Percentiles rank a stretch among this genome's conserved stretches.
phyloP scores from a whole-genome alignment of 495 filamentous ascomycete species.

The Entonaema liquescens region DNA sequence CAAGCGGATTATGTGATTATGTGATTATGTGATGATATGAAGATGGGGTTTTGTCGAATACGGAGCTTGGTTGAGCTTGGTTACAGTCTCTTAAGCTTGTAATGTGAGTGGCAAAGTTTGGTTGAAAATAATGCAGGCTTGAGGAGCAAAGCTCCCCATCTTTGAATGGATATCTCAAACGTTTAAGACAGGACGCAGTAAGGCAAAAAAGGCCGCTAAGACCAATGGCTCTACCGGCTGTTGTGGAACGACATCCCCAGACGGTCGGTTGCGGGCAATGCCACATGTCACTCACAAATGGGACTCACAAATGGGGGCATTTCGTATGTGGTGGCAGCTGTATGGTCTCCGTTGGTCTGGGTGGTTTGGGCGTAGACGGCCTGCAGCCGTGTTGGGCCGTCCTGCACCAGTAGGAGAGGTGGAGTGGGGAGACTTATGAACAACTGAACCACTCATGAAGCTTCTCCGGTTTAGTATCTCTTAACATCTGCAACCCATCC shows the following conservation, averaged over 20 bases:
- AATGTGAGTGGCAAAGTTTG: slow-evolving; percentile 16
- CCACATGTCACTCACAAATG: slow-evolving; percentile 38
- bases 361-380: slow-evolving; percentile 34
- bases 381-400: slow-evolving; percentile 41
- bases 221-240: slow-evolving; percentile 37
- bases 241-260: slow-evolving; percentile 46
- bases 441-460: slow-evolving; percentile 37
- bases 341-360: slow-evolving; percentile 42
- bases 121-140: slow-evolving; percentile 23
- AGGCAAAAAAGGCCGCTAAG: slow-evolving; percentile 41
- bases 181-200: slow-evolving; percentile 40
- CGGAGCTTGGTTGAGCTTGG: neutral
- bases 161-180: slow-evolving; percentile 39
- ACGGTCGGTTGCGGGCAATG: slow-evolving; percentile 41
- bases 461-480: slow-evolving; percentile 25
- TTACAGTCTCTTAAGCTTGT: slow-evolving; percentile 20
- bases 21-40: slow-evolving; percentile 4
- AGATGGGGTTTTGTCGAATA: slow-evolving; percentile 19
- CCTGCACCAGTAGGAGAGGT: slow-evolving; percentile 33
- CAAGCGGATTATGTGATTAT: slow-evolving; percentile 17
- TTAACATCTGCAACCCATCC: slow-evolving; percentile 42
- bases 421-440: slow-evolving; percentile 34
- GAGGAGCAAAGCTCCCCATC: slow-evolving; percentile 30
- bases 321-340: slow-evolving; percentile 43
- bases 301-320: slow-evolving; percentile 36